A percentile compares a stretch with the other conserved stretches of the same genome.
Conservation (phyloP, 371 early-diverging fungal genomes). For the Aphelidium insulamus region DNA sequence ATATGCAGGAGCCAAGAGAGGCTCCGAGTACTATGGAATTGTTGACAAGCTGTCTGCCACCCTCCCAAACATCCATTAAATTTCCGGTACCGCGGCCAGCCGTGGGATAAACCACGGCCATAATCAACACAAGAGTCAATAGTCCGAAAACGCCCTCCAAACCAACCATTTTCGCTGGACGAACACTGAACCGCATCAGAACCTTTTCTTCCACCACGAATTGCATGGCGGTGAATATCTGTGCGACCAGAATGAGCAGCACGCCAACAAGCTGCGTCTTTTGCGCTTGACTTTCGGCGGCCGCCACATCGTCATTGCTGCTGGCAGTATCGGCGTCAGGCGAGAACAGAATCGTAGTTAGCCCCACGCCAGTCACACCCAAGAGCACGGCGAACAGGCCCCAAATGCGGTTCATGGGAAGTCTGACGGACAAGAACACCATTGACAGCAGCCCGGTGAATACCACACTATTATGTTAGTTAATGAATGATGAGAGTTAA, state of each 20-base stretch:
- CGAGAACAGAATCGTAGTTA: conserved; percentile 33
- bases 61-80: conserved; percentile 52
- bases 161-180: conserved; percentile 74
- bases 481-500: no score
- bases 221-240: conserved; percentile 73
- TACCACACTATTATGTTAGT: no score
- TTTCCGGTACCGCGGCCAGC: conserved; percentile 35
- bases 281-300: conserved; percentile 2
- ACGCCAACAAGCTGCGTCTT: conserved; percentile 36
- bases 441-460: conserved; percentile 73
- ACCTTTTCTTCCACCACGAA: conserved; percentile 90
- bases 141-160: conserved; percentile 82
- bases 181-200: conserved; percentile 42
- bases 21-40: conserved; percentile 41
- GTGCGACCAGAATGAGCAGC: conserved; percentile 58
- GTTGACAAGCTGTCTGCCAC: conserved; percentile 44
- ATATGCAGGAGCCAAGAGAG: conserved; percentile 53
- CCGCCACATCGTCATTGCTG: conserved; percentile 4
- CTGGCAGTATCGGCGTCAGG: conserved; percentile 1
- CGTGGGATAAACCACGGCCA: conserved; percentile 51
- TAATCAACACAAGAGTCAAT: conserved; percentile 31
- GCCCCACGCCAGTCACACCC: conserved; percentile 70
- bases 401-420: conserved; percentile 53
- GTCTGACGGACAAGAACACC: conserved; percentile 50
- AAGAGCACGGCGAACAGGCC: conserved; percentile 49